Evolutionary conservation across 169 alveolate genomes (phyloP).

Genomic region (Cryptosporidium ubiquitum): DNA sequence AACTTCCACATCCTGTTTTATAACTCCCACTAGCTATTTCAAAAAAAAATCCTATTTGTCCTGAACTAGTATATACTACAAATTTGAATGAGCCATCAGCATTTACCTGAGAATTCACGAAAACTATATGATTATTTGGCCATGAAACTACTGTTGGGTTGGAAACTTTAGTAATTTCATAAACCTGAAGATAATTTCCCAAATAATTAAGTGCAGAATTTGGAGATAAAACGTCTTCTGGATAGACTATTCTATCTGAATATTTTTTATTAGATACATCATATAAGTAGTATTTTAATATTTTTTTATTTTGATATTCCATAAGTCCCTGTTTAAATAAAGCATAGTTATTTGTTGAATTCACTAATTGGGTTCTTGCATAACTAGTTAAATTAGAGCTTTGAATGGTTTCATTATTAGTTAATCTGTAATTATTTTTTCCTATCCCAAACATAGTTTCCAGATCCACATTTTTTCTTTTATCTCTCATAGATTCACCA

Average conservation of each 20-base stretch:
- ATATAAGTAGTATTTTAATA: slow-evolving; percentile 14
- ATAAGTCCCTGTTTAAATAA: slow-evolving; percentile 17
- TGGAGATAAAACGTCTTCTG: slow-evolving; percentile 16
- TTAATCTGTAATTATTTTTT: background rate
- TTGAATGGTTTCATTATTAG: background rate
- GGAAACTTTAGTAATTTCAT: slow-evolving; percentile 8
- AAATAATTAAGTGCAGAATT: slow-evolving; percentile 33
- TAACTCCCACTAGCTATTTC: background rate
- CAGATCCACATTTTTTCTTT: slow-evolving; percentile 2
- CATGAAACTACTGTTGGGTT: slow-evolving; percentile 34
- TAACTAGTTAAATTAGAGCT: background rate
- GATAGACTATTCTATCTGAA: slow-evolving; percentile 21
- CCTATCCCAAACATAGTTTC: slow-evolving; percentile 19
- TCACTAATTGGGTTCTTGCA: background rate
- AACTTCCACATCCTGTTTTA: slow-evolving; percentile 35
- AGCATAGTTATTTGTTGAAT: slow-evolving; percentile 1
- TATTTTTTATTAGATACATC: background rate
- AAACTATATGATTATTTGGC: slow-evolving; percentile 63
- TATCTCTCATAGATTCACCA: background rate
- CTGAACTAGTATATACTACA: slow-evolving; percentile 40
- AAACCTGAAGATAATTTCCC: background rate
- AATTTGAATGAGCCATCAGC: slow-evolving; percentile 27
- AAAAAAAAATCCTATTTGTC: slow-evolving; percentile 20
- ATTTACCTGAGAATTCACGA: slow-evolving; percentile 17
- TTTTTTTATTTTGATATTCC: slow-evolving; percentile 6